Conservation (phyloP, 805 yeast species). For the Spathaspora girioi region DNA sequence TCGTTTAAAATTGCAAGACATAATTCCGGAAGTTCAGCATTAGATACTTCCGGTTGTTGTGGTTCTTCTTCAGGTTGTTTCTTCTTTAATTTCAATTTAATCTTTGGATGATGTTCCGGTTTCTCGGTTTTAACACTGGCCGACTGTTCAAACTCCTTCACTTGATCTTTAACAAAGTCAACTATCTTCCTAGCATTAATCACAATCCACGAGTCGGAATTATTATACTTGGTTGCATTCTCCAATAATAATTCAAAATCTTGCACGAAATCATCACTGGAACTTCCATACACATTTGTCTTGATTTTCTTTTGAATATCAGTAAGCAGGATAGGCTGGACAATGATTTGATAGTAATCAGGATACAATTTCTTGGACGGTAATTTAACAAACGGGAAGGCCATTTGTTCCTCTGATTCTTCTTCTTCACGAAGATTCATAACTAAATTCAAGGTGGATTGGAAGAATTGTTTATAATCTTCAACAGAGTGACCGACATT, state of each 20-base stretch:
- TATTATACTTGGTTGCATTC: constrained; percentile 39
- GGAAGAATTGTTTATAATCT: constrained; percentile 25
- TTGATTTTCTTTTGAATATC: constrained; percentile 32
- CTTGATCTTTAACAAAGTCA: constrained; percentile 53
- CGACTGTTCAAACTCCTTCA: constrained; percentile 27
- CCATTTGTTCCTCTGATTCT: constrained; percentile 17
- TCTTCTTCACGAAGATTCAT: constrained; percentile 28
- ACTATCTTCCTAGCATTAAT: constrained; percentile 56
- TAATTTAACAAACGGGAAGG: constrained; percentile 28
- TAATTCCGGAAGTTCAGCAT: constrained; percentile 16
- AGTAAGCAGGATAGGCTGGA: constrained; percentile 29
- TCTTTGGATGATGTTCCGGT: constrained; percentile 2
- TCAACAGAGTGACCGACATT: constrained; percentile 15
- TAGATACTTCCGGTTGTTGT: constrained; percentile 10
- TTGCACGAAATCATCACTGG: constrained; percentile 34
- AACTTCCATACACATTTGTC: constrained; percentile 31
- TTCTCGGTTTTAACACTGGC: constrained; percentile 2
- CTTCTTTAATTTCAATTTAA: constrained; percentile 11
- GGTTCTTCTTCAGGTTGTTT: background rate
- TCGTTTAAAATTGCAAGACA: constrained; percentile 30
- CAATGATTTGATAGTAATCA: constrained; percentile 35
- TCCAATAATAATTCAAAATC: constrained; percentile 35
- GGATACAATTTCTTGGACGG: constrained; percentile 38
- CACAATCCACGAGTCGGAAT: constrained; percentile 53
- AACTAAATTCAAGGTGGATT: constrained; percentile 28